These are phyloP conservation scores for Ascochyta fabae DNA, from an alignment of 2,329 filamentous ascomycete species.

Conservation along the genomic window DNA sequence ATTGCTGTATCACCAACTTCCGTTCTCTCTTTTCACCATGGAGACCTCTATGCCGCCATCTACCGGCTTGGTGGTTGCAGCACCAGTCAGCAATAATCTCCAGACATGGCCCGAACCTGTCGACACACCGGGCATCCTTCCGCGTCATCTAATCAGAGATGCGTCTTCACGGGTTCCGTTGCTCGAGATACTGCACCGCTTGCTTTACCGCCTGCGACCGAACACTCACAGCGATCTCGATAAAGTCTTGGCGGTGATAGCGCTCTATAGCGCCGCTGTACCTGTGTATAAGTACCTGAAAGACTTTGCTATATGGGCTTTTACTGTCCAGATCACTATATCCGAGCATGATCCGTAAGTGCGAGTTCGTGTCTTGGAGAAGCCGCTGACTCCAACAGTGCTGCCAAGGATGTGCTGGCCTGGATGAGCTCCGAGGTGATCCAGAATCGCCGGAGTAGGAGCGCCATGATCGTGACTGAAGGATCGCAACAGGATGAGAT, in stretches of 20 bases:
- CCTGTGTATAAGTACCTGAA: constrained; percentile 28
- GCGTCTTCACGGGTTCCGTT: constrained; percentile 28
- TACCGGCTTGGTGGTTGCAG: constrained; percentile 10
- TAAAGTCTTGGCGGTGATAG: constrained; percentile 31
- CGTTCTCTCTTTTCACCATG: constrained; percentile 3
- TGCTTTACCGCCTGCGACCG: constrained; percentile 30
- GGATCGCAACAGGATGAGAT: constrained; percentile 16
- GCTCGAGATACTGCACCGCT: constrained; percentile 39
- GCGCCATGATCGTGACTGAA: constrained; percentile 32
- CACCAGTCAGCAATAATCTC: neutral
- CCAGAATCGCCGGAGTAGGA: constrained; percentile 26
- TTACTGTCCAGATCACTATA: constrained; percentile 32
- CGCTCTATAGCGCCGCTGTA: constrained; percentile 30
- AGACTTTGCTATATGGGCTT: constrained; percentile 24
- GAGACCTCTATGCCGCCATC: neutral
- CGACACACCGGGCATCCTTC: constrained; percentile 33
- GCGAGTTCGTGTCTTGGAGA: no score
- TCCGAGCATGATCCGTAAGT: constrained; percentile 30
- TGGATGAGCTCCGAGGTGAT: constrained; percentile 40
- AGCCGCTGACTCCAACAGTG: neutral
- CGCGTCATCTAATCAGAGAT: constrained; percentile 30
- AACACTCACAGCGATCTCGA: constrained; percentile 26
- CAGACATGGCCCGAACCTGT: constrained; percentile 35
- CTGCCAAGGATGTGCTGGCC: constrained; percentile 33
- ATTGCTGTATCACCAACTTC: neutral